These are phyloP conservation scores for Tubosaeta brunneosetosa DNA, from an alignment of 768 basidiomycete genomes.

Conservation along the genomic window DNA sequence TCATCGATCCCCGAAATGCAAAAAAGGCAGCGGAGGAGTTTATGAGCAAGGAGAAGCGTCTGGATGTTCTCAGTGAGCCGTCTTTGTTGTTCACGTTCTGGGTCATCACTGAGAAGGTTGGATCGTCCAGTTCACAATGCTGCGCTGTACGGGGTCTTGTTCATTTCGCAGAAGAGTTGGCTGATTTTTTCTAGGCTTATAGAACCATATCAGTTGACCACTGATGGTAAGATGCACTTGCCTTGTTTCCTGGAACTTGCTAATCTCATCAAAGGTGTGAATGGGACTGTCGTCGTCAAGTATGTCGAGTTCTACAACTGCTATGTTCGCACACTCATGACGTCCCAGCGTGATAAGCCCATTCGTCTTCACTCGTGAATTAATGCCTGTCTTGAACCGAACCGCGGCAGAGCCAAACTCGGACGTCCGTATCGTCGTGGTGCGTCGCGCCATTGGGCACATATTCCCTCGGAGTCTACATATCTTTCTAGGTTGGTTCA, in stretches of 20 bases:
- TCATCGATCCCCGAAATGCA: slow-evolving; percentile 45
- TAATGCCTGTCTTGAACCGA: slow-evolving; percentile 47
- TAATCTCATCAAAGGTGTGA: slow-evolving; percentile 30
- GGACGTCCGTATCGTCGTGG: slow-evolving; percentile 60
- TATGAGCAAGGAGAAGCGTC: slow-evolving; percentile 42
- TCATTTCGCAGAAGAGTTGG: not conserved
- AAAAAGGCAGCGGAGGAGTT: slow-evolving; percentile 48
- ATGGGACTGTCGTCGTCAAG: slow-evolving; percentile 43
- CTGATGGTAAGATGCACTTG: slow-evolving; percentile 22
- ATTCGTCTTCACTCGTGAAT: slow-evolving; percentile 48
- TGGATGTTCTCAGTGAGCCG: slow-evolving; percentile 50
- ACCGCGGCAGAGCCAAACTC: slow-evolving; percentile 45
- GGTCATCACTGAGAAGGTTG: not conserved
- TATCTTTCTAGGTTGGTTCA: slow-evolving; percentile 32
- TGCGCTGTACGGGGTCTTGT: slow-evolving; percentile 34
- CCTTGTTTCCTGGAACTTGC: not conserved
- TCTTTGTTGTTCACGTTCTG: not conserved
- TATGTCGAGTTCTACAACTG: slow-evolving; percentile 13
- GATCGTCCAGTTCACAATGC: slow-evolving; percentile 50
- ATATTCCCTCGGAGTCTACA: not conserved
- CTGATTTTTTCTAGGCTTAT: slow-evolving; percentile 17
- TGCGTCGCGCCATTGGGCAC: slow-evolving; percentile 23
- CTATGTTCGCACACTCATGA: not conserved
- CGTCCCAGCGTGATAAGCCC: slow-evolving; percentile 46
- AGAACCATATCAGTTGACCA: slow-evolving; percentile 15